These are phyloP conservation scores for Scutellaria minor DNA, from an alignment of 257 asterid genomes.

Conservation along the genomic window DNA sequence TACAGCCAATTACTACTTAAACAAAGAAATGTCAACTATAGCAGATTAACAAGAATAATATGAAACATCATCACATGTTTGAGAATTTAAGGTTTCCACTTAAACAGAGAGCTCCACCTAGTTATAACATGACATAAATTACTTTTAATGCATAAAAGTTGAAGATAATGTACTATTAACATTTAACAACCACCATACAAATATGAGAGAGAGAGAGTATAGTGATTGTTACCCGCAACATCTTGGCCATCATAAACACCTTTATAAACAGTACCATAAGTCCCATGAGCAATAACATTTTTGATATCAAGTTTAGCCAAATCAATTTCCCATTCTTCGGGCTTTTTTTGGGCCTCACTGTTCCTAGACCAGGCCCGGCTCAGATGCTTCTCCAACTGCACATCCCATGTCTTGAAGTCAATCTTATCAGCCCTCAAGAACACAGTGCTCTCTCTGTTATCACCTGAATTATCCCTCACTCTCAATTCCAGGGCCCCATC, in stretches of 20 bases:
- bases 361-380: conserved; percentile 50
- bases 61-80: background rate
- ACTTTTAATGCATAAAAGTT: background rate
- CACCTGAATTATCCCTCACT: conserved; percentile 5
- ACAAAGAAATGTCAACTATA: background rate
- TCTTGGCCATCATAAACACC: conserved; percentile 61
- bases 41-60: background rate
- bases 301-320: conserved; percentile 55
- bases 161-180: background rate
- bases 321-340: conserved; percentile 66
- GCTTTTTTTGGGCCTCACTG: conserved; percentile 32
- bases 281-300: conserved; percentile 65
- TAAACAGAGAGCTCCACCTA: conserved; percentile 19
- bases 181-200: background rate
- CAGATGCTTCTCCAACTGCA: conserved; percentile 61
- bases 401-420: conserved; percentile 70
- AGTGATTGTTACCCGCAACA: conserved; percentile 54
- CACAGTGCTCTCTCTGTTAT: conserved; percentile 28
- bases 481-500: conserved; percentile 34
- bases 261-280: conserved; percentile 63
- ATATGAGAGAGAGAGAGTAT: background rate
- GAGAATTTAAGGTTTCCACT: conserved; percentile 4
- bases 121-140: background rate
- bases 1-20: background rate
- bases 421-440: conserved; percentile 65